Conservation (phyloP, 2,329 filamentous ascomycete genomes). For the Fusarium sp. region DNA sequence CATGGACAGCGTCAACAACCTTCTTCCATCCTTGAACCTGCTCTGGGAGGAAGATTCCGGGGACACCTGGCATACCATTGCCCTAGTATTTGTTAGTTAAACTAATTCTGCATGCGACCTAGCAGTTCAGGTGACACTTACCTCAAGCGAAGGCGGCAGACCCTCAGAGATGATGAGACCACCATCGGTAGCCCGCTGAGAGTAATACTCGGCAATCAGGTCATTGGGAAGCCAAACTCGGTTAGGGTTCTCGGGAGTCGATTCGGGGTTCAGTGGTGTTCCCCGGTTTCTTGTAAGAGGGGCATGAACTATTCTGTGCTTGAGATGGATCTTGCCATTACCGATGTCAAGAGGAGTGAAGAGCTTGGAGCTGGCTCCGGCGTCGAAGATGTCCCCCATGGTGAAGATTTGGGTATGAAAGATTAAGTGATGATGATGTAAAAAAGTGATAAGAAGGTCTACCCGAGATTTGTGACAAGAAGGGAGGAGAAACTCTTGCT, state of each 20-base stretch:
- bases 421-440: background rate
- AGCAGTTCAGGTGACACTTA: background rate
- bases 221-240: constrained; percentile 54
- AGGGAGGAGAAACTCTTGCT: background rate
- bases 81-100: constrained; percentile 32
- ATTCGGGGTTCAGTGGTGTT: constrained; percentile 57
- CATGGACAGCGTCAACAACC: constrained; percentile 71
- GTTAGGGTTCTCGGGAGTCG: constrained; percentile 61
- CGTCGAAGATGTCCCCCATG: constrained; percentile 32
- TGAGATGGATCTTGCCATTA: constrained; percentile 60
- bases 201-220: constrained; percentile 58
- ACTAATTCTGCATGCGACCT: fast-evolving
- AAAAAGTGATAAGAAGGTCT: background rate
- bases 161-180: constrained; percentile 60
- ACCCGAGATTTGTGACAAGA: background rate
- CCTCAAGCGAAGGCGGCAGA: constrained; percentile 61
- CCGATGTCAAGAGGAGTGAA: constrained; percentile 53
- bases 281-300: constrained; percentile 67
- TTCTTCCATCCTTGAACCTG: constrained; percentile 70
- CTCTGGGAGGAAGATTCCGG: constrained; percentile 67
- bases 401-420: background rate
- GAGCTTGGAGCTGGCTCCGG: constrained; percentile 39
- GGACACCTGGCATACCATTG: constrained; percentile 59
- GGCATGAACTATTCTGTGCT: constrained; percentile 64
- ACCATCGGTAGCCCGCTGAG: constrained; percentile 56